Conservation (phyloP, 164 flowering plant genomes). For the Stephania yunnanensis region DNA sequence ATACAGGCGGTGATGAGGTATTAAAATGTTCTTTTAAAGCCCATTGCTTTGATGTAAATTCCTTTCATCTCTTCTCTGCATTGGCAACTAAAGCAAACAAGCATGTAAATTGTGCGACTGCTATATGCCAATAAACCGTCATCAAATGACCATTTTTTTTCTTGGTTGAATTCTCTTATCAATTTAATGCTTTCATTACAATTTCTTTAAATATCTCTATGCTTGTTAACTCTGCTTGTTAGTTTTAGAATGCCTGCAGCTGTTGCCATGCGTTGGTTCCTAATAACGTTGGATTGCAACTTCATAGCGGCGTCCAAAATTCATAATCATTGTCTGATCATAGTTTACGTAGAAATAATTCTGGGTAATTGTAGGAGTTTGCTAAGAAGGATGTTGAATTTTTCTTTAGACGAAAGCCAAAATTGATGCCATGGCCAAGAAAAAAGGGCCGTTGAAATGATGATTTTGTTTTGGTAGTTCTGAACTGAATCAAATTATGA, state of each 20-base stretch:
- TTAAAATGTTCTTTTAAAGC: constrained; percentile 9
- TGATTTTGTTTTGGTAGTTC: no score
- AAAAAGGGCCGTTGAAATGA: no score
- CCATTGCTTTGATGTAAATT: constrained; percentile 34
- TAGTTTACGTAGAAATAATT: neutral
- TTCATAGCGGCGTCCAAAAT: neutral
- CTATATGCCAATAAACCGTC: constrained; percentile 28
- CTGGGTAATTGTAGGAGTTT: neutral
- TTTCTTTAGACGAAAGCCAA: neutral
- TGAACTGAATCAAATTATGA: no score
- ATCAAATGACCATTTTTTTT: constrained; percentile 12
- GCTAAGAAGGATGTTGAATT: neutral
- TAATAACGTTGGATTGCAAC: neutral
- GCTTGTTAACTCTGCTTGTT: neutral
- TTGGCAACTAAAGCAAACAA: constrained; percentile 29
- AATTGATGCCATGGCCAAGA: neutral
- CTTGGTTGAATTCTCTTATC: constrained; percentile 5
- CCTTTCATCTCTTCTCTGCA: constrained; percentile 7
- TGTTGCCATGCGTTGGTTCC: neutral
- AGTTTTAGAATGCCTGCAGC: neutral
- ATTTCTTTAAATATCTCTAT: neutral
- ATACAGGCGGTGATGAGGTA: constrained; percentile 8
- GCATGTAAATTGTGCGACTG: constrained; percentile 22
- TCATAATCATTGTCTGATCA: neutral
- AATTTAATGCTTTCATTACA: neutral